These are phyloP conservation scores for Berberis thunbergii DNA, from an alignment of 164 flowering plant species.

Conservation along the genomic window DNA sequence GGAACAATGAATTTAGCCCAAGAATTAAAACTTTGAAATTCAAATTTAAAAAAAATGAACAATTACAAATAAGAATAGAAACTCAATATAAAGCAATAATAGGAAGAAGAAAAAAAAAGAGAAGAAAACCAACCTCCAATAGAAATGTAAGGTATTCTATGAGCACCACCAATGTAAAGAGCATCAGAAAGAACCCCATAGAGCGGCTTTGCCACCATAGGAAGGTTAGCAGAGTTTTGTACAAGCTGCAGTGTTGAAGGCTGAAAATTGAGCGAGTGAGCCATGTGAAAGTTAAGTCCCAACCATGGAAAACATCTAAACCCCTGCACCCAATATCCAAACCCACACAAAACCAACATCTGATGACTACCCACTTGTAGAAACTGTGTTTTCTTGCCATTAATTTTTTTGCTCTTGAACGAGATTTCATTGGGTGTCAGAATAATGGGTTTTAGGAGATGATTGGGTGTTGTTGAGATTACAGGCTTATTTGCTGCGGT, in stretches of 20 bases:
- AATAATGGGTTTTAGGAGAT: constrained; percentile 12
- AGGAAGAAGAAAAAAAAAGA: background rate
- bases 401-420: background rate
- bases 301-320: constrained; percentile 94
- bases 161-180: constrained; percentile 66
- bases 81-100: too few species aligned
- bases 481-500: constrained; percentile 3
- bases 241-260: constrained; percentile 82
- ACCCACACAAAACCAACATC: constrained; percentile 61
- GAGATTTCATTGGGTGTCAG: constrained; percentile 5
- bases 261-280: constrained; percentile 42
- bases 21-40: too few species aligned
- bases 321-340: constrained; percentile 90
- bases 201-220: constrained; percentile 91
- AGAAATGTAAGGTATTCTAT: constrained; percentile 73
- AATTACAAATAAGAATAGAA: too few species aligned
- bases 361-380: constrained; percentile 24
- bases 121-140: constrained; percentile 54
- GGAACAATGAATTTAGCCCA: too few species aligned
- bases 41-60: too few species aligned
- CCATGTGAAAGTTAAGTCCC: constrained; percentile 76
- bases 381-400: constrained; percentile 8
- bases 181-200: constrained; percentile 88
- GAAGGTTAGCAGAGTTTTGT: constrained; percentile 59
- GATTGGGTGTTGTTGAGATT: constrained; percentile 14